Percentiles rank a stretch among this genome's conserved stretches.
Conservation (phyloP, 2,329 filamentous ascomycete genomes). For the Colletotrichum plurivorum region DNA sequence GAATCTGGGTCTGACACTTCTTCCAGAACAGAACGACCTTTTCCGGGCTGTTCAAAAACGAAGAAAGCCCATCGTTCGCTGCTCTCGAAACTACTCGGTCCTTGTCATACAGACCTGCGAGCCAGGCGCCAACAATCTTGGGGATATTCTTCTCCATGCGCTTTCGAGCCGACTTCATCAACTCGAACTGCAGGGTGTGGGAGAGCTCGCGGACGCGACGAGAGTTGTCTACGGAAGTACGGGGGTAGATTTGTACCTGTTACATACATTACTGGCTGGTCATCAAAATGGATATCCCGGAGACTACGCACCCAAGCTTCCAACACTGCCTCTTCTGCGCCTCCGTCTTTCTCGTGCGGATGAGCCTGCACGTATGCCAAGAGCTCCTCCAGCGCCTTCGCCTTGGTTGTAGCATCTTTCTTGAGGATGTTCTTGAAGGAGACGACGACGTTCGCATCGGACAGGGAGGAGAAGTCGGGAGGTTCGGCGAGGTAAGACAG, state of each 20-base stretch:
- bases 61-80: slow-evolving; percentile 82
- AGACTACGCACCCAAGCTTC: slow-evolving; percentile 83
- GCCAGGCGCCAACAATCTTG: slow-evolving; percentile 87
- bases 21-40: slow-evolving; percentile 85
- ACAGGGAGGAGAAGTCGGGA: slow-evolving; percentile 82
- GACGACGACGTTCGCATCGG: slow-evolving; percentile 86
- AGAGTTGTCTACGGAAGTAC: slow-evolving; percentile 89
- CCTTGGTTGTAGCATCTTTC: slow-evolving; percentile 92
- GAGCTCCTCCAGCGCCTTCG: slow-evolving; percentile 91
- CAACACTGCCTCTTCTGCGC: slow-evolving; percentile 84
- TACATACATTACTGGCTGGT: slow-evolving; percentile 54
- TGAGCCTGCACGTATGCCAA: slow-evolving; percentile 72
- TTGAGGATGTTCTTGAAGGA: slow-evolving; percentile 94
- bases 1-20: slow-evolving; percentile 83
- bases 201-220: slow-evolving; percentile 90
- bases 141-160: slow-evolving; percentile 86
- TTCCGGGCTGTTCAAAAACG: slow-evolving; percentile 83
- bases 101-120: slow-evolving; percentile 89
- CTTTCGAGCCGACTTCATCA: slow-evolving; percentile 78
- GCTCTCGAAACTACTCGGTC: slow-evolving; percentile 83
- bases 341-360: slow-evolving; percentile 68
- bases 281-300: slow-evolving; percentile 45
- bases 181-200: slow-evolving; percentile 78
- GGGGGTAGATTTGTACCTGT: slow-evolving; percentile 88
- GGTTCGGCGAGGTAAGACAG: slow-evolving; percentile 92